Conservation (phyloP, 2,329 filamentous ascomycete genomes). For the Diaporthe sp. region DNA sequence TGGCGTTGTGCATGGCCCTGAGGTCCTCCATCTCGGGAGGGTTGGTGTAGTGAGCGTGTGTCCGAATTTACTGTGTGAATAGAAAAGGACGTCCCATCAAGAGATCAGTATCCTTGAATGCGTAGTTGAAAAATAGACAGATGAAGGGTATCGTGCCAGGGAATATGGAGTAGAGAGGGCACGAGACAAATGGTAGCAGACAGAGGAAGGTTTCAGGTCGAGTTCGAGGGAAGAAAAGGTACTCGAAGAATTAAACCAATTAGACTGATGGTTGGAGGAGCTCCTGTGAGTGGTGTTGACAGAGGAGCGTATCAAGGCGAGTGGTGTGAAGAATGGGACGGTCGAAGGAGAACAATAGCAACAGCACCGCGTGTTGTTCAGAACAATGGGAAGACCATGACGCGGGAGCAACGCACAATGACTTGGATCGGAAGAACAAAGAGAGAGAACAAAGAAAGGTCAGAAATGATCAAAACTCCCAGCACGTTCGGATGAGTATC, state of each 20-base stretch:
- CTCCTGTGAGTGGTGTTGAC: not conserved
- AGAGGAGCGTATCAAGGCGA: not conserved
- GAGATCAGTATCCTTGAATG: constrained; percentile 5
- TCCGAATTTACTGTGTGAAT: not conserved
- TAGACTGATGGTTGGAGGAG: constrained; percentile 3
- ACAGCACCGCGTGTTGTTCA: constrained; percentile 22
- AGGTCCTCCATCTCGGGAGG: constrained; percentile 45
- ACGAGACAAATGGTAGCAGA: not conserved
- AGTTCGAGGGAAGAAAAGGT: not conserved
- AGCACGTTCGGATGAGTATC: not conserved
- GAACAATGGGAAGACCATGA: constrained; percentile 34
- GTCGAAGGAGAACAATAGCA: constrained; percentile 28
- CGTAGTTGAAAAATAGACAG: not conserved
- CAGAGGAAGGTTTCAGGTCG: constrained; percentile 12
- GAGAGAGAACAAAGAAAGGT: constrained; percentile 27
- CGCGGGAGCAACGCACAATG: constrained; percentile 20
- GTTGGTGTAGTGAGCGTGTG: not conserved
- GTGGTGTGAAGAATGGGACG: constrained; percentile 19
- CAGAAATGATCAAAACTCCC: not conserved
- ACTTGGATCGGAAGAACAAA: constrained; percentile 1
- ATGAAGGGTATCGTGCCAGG: not conserved
- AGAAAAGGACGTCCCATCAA: constrained; percentile 6
- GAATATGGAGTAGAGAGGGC: not conserved
- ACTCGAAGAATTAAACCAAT: constrained; percentile 9
- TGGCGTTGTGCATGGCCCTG: constrained; percentile 40